Conservation (phyloP, 1,139 yeast genomes). For the Trichomonascaceae sp. region DNA sequence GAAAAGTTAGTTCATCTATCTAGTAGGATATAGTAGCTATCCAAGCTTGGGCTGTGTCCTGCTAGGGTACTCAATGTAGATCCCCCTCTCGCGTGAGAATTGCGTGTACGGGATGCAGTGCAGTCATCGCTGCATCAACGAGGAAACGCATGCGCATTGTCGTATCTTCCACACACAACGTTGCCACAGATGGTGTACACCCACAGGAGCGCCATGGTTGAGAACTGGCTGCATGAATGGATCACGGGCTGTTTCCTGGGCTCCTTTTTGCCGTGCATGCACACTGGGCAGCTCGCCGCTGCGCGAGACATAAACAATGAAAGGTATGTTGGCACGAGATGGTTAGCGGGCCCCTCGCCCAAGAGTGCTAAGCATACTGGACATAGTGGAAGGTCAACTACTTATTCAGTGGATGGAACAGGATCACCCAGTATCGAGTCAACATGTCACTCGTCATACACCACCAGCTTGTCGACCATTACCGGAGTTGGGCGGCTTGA, state of each 20-base stretch:
- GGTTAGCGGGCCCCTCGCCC: conserved; percentile 78
- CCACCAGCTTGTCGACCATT: too few relatives aligned
- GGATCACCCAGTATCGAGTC: conserved; percentile 55
- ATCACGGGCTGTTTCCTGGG: too few relatives aligned
- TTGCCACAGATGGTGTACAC: conserved; percentile 82
- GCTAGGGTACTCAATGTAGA: too few relatives aligned
- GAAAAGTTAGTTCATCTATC: too few relatives aligned
- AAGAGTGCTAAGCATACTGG: conserved; percentile 88
- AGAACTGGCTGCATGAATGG: conserved; percentile 9
- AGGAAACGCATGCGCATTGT: conserved; percentile 76
- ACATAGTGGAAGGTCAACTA: conserved; percentile 74
- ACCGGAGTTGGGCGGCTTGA: conserved; percentile 64
- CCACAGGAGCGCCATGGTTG: conserved; percentile 42
- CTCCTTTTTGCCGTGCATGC: conserved; percentile 63
- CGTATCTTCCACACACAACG: conserved; percentile 84
- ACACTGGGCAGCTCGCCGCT: conserved; percentile 92
- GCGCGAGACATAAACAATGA: conserved; percentile 77
- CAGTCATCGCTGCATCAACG: too few relatives aligned
- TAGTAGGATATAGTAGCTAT: too few relatives aligned
- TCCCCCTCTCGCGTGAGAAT: too few relatives aligned
- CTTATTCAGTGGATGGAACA: conserved; percentile 31
- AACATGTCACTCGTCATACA: conserved; percentile 76
- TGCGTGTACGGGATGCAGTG: too few relatives aligned
- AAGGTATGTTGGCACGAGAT: conserved; percentile 91
- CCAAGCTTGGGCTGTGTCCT: too few relatives aligned